Evolutionary conservation across 768 basidiomycete species (phyloP), one percentile per base, ranked within the genome.

Genomic region (Phanerochaete sordida): DNA sequence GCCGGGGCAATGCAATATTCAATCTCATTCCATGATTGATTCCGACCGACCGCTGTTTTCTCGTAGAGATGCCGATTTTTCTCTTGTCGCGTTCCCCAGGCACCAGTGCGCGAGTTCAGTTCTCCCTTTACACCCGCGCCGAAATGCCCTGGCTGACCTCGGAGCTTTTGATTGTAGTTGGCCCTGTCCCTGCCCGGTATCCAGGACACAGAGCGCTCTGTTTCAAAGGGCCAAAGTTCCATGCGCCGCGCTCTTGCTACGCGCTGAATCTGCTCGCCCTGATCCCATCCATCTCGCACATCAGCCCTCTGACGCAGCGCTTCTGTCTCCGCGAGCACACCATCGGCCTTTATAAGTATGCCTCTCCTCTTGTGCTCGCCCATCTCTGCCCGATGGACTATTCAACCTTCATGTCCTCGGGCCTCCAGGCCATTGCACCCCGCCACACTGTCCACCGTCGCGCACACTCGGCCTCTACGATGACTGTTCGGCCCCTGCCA

Each of bases 361-460:
- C 21, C 47, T 24, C 33, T 12, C 2, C 44, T 12, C 24, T 27
- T 21, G 26, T 54, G 53, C 53, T 23, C 28, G 53, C 47, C 24
- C 35, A 37, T 24, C 37, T 28, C 33, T 28, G 23, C 53, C 21
- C 35, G 35, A 63, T 63, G 62, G 58, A 59, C 49, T 75, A 75
- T 58, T 75, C 74, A 15, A 73, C 47, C 35, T 44, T 75, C 50
- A 75, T 75, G 57, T 68, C 73, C 51, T 76, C 74, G 12, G 74
- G 74, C 13, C 64, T 75, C 9, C 66, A 64, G n/a, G 66, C 64
- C 3, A 75, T 75, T 43, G 71, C 53, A n/a, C 53, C 53, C 35
- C 53, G 53, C 6, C 53, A 54, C 37, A 21, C 50, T 28, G 27
- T 33, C 21, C 53, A 54, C 26, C 33, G 53, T 21, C 53, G 53